These are phyloP conservation scores for Leccinellum luteum DNA, from an alignment of 768 basidiomycete species.

Conservation along the genomic window DNA sequence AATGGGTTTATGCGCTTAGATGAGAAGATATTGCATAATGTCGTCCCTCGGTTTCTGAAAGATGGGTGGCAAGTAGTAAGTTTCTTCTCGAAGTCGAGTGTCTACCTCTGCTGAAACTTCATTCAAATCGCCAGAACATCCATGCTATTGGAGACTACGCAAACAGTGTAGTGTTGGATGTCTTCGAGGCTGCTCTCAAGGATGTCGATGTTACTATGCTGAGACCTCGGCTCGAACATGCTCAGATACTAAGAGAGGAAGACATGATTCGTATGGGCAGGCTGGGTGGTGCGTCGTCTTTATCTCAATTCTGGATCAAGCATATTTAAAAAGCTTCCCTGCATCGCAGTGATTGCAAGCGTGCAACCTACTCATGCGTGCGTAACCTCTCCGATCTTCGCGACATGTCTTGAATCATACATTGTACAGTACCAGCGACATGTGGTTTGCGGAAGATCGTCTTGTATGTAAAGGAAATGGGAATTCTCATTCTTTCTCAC, in stretches of 20 bases:
- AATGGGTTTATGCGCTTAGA: constrained; percentile 76
- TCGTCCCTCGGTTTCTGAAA: constrained; percentile 66
- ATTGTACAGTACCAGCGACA: constrained; percentile 64
- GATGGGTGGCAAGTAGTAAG: constrained; percentile 92
- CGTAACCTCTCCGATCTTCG: constrained; percentile 20
- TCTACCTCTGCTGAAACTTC: neutral
- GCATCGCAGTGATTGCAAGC: constrained; percentile 73
- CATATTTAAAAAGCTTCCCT: neutral
- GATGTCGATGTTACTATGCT: constrained; percentile 60
- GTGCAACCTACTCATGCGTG: constrained; percentile 89
- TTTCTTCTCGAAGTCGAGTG: constrained; percentile 4
- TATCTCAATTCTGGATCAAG: neutral
- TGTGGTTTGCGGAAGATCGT: constrained; percentile 86
- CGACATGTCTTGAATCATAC: neutral
- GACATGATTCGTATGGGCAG: constrained; percentile 77
- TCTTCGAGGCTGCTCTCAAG: constrained; percentile 69
- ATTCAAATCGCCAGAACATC: constrained; percentile 57
- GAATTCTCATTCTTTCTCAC: neutral
- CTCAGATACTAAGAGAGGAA: constrained; percentile 75
- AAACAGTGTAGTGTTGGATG: constrained; percentile 79
- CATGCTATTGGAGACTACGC: constrained; percentile 88
- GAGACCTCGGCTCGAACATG: constrained; percentile 86
- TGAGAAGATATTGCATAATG: constrained; percentile 54
- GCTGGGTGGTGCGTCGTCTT: constrained; percentile 61
- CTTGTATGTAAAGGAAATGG: constrained; percentile 46